phyloP scores from a whole-genome alignment of 805 yeast genomes.

The Lipomyces kockii region DNA sequence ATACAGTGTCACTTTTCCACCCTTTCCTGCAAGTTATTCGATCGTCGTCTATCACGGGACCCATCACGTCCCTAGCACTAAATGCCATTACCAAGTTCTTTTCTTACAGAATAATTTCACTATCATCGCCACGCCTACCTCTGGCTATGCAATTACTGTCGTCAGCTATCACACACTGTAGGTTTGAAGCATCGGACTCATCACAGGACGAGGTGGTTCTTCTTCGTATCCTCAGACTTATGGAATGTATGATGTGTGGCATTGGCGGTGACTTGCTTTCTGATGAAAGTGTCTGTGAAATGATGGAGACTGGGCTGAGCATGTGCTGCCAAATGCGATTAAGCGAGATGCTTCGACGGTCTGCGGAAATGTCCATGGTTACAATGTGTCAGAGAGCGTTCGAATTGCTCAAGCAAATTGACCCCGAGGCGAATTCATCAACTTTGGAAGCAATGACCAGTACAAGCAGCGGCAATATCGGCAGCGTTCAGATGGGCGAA shows the following conservation, averaged over 20 bases:
- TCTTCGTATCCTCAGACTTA: constrained; percentile 74
- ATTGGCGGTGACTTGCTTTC: constrained; percentile 67
- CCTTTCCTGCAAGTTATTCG: constrained; percentile 86
- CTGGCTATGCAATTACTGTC: constrained; percentile 67
- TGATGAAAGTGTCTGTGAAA: constrained; percentile 83
- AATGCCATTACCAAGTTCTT: constrained; percentile 75
- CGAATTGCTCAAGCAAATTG: constrained; percentile 59
- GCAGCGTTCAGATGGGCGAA: constrained; percentile 57
- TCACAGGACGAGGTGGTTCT: constrained; percentile 89
- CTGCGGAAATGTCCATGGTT: constrained; percentile 83
- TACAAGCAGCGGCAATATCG: constrained; percentile 55
- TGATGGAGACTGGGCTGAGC: constrained; percentile 86
- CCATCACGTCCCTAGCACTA: constrained; percentile 80
- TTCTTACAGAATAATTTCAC: constrained; percentile 67
- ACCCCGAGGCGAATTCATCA: constrained; percentile 50
- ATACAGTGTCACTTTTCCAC: constrained; percentile 72
- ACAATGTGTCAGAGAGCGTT: constrained; percentile 73
- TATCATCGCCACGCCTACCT: constrained; percentile 58
- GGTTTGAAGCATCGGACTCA: constrained; percentile 94
- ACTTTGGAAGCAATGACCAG: constrained; percentile 39
- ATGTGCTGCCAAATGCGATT: constrained; percentile 91
- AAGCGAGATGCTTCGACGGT: constrained; percentile 83
- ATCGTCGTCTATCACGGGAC: constrained; percentile 83
- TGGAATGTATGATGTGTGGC: constrained; percentile 71
- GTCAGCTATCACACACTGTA: constrained; percentile 84